Evolutionary conservation across 148 eudicot species (phyloP), one percentile per base, ranked within the genome.

Genomic region (Arctostaphylos glauca): DNA sequence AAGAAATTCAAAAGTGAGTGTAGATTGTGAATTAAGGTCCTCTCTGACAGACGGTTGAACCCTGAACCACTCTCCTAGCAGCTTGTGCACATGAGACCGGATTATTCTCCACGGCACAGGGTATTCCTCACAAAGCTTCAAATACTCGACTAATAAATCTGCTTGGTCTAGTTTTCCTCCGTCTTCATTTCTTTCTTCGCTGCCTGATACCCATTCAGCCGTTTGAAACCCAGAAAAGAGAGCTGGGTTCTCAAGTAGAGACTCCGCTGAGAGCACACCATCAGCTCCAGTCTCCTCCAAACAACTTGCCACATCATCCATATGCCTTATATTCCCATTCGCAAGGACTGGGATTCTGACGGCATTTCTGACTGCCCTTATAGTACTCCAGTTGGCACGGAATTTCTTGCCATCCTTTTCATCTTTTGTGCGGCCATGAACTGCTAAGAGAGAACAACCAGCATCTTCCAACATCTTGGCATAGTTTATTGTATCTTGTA

Each of bases 21-120:
- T 87, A 14, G 84, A 82, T 81, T 96, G 94, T n/a, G 88, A 85
- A 84, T 93, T 96, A 15, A 96, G 83, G 31, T 94, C 97, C 68
- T 93, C 94, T 66, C 99, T 90, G 3, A 96, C 92, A 53, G 89
- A 70, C 0, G 99, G 99, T 55, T 90, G 98, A 83, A 90, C 25
- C 53, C 91, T 85, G 50, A 96, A 96, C 99, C 98, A 96, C 78
- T 94, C 97, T 41, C 98, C 99, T 54, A 96, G 81, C 93, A 96
- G 86, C 89, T 92, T 94, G 82, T 96, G 99, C 74, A 94, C 94
- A 76, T 96, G 99, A 60, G 97, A 87, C 41, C 95, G 94, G 21
- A 96, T 81, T 86, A 96, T 96, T 88, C 99, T 94, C 98, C 96
- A 94, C 4, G 99, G 99, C 59, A 96, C 96, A 0, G 99, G 97